Percentiles rank a stretch among this genome's conserved stretches.
Evolutionary conservation across 192 early-diverging fungal species (phyloP).

Genomic region (Mortierella alpina): DNA sequence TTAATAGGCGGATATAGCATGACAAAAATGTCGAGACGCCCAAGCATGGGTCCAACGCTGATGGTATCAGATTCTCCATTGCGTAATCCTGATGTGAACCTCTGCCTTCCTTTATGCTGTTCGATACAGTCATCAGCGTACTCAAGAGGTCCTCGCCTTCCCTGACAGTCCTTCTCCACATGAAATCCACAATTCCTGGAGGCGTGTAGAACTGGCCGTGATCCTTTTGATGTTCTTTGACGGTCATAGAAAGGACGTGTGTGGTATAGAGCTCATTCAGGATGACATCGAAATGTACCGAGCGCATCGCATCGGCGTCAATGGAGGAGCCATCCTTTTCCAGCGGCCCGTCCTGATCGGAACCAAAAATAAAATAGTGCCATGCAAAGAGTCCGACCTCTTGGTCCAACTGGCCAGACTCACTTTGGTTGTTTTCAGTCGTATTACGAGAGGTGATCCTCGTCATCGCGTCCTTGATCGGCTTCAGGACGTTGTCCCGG

Average conservation of each 20-base stretch:
- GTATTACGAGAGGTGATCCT: not conserved
- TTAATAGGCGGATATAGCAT: conserved; percentile 56
- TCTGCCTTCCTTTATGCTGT: not conserved
- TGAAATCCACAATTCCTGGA: conserved; percentile 61
- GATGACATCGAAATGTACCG: conserved; percentile 51
- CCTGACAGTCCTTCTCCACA: conserved; percentile 61
- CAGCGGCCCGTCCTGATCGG: conserved; percentile 9
- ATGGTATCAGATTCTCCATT: conserved; percentile 22
- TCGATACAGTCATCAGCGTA: conserved; percentile 10
- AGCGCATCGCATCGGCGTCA: not conserved
- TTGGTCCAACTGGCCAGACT: not conserved
- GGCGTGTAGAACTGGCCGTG: conserved; percentile 73
- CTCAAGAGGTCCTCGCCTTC: conserved; percentile 15
- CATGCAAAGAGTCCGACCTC: conserved; percentile 29
- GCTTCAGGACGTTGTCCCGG: conserved; percentile 49
- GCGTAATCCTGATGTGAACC: not conserved
- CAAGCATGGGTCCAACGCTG: conserved; percentile 65
- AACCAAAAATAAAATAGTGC: conserved; percentile 30
- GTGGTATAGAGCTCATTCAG: conserved; percentile 63
- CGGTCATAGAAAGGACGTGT: conserved; percentile 58
- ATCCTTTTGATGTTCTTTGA: conserved; percentile 70
- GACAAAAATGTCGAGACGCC: conserved; percentile 68
- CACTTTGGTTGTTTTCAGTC: not conserved
- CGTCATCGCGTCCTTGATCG: conserved; percentile 36
- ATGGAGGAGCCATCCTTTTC: conserved; percentile 4